Percentiles rank a stretch among this genome's conserved stretches.
Evolutionary conservation across 345 rosid genomes (phyloP).

Genomic region (Citrus glauca): DNA sequence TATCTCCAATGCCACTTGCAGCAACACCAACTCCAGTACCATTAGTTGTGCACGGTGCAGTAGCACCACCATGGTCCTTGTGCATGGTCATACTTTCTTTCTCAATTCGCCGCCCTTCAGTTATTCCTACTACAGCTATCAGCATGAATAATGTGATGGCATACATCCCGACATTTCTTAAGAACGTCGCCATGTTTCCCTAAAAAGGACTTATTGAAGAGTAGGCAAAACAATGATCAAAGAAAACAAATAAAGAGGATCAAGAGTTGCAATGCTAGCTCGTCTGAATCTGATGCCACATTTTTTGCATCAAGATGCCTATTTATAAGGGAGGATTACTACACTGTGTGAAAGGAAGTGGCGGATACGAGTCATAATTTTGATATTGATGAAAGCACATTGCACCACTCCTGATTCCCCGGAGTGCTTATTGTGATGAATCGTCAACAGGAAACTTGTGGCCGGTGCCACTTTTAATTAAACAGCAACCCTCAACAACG

Average conservation of each 20-base stretch:
- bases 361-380: not conserved
- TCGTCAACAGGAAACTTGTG: not conserved
- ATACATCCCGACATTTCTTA: not conserved
- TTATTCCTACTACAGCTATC: not conserved
- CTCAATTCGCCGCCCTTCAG: not conserved
- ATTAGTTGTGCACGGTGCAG: not conserved
- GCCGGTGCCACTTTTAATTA: not conserved
- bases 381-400: not conserved
- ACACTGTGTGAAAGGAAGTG: not conserved
- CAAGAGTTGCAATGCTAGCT: not conserved
- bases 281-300: not conserved
- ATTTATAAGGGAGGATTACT: not conserved
- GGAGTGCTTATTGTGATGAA: not conserved
- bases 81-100: not conserved
- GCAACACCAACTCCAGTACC: not conserved
- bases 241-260: no score
- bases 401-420: not conserved
- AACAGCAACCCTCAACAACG: not conserved
- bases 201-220: not conserved
- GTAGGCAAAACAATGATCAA: not conserved
- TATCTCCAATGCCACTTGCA: not conserved
- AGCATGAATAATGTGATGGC: not conserved
- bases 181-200: not conserved
- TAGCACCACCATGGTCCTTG: not conserved
- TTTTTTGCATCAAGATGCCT: not conserved